Base-by-base conservation (phyloP, 1,284 basidiomycete genomes). In the Cutaneotrichosporon sp. region DNA sequence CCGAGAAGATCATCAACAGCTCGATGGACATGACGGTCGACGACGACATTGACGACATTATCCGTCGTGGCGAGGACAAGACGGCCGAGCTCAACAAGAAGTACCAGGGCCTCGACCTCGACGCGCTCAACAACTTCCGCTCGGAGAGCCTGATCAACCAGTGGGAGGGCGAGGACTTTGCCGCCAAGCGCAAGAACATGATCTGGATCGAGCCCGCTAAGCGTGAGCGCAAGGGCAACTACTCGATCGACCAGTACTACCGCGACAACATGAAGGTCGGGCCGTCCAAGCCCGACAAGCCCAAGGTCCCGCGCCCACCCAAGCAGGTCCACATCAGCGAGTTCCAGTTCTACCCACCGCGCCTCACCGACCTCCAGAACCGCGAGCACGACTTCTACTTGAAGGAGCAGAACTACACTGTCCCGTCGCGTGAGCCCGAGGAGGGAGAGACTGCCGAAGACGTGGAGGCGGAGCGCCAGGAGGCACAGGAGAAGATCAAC, bases 91-190 rank as follows among this genome's bases (percentile, higher is more conserved):
- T 99, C 62, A 95, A 89, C 74, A 88, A 84, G 80, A 97, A 97
- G 80, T 99, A 98, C 74, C 92, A 94, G 69, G 89, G 87, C 2
- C 85, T 99, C 58, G 95, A 92, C 73, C 85, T 97, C 54, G 95
- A 99, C 73, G 95, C 97, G 70, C 82, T 99, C 54, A 95, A 91
- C 79, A 98, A 92, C 82, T 98, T 99, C 86, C 95, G 95, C 79
- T 89, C 90, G 6, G 93, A 98, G 73, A 90, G 88, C 45, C 75
- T 80, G 70, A 86, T 94, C 55, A 89, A 93, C 71, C 89, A 92
- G 67, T 98, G 95, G 94, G 95, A 99, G 74, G 95, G 97, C 56
- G 93, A 97, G 77, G 93, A 97, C 74, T 98, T 95, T 81, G 65
- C 60, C 13, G 84, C 89, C 33, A 78, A 84, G 80, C 61, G 59